Conservation (phyloP, 139 green algal species). For the Chlorella sp. region DNA sequence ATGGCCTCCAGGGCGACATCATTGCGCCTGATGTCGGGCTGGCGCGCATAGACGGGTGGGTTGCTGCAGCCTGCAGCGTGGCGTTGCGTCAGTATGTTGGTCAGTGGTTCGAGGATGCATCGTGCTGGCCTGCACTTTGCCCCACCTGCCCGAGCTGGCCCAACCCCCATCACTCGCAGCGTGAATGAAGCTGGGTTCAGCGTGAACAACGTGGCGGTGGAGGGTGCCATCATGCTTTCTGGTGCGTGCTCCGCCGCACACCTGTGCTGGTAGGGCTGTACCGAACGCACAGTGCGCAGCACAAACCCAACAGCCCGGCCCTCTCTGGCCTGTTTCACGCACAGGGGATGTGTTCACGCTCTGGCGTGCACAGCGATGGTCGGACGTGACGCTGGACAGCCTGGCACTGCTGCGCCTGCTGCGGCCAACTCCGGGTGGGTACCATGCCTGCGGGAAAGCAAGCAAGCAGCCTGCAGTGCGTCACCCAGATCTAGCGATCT, state of each 20-base stretch:
- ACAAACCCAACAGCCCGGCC: too few relatives aligned
- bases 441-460: too few relatives aligned
- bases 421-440: neutral
- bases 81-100: too few relatives aligned
- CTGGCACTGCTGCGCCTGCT: conserved; percentile 22
- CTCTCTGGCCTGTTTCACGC: too few relatives aligned
- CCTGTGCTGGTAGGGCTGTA: too few relatives aligned
- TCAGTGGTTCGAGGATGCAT: too few relatives aligned
- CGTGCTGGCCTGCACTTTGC: too few relatives aligned
- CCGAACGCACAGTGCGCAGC: too few relatives aligned
- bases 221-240: conserved; percentile 15
- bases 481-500: too few relatives aligned
- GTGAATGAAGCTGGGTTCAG: conserved; percentile 46
- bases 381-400: conserved; percentile 10
- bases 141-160: too few relatives aligned
- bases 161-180: conserved; percentile 31
- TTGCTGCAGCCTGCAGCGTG: neutral
- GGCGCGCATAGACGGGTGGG: conserved; percentile 52
- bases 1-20: conserved; percentile 13
- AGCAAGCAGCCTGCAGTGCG: too few relatives aligned
- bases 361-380: conserved; percentile 7
- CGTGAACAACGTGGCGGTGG: conserved; percentile 52
- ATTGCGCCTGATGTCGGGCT: conserved; percentile 42
- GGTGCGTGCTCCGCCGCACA: neutral
- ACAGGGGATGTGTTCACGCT: conserved; percentile 38